phyloP scores from a whole-genome alignment of 805 yeast species.

The Debaryomyces castellii region DNA sequence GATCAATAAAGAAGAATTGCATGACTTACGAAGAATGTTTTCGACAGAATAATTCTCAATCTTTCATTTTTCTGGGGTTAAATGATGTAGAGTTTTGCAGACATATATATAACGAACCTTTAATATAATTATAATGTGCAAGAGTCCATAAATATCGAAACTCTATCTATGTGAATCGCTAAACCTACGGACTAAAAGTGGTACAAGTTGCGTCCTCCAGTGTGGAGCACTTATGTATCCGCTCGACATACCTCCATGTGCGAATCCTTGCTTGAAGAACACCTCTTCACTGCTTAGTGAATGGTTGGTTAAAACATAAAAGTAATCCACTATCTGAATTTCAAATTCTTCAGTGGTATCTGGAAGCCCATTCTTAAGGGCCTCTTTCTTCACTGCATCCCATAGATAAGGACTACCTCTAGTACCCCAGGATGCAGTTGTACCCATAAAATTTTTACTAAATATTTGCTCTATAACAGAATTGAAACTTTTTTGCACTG shows the following conservation, averaged over 20 bases:
- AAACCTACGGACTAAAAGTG: background rate
- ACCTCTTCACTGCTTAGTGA: background rate
- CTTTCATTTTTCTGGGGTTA: too few species aligned
- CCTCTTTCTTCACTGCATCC: background rate
- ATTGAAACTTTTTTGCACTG: too few species aligned
- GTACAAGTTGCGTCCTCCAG: background rate
- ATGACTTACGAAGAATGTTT: background rate
- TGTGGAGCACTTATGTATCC: background rate
- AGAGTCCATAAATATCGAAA: too few species aligned
- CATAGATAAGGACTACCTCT: background rate
- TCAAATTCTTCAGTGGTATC: background rate
- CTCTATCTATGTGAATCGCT: too few species aligned
- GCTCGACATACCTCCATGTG: background rate
- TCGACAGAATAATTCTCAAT: too few species aligned
- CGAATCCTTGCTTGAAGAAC: background rate
- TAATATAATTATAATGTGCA: too few species aligned
- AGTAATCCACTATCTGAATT: background rate
- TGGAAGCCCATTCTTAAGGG: background rate
- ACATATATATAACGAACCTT: too few species aligned
- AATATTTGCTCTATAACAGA: background rate
- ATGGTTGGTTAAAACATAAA: background rate
- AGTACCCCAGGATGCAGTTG: background rate
- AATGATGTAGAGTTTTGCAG: too few species aligned
- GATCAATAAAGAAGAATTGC: constrained; percentile 6
- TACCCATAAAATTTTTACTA: background rate